Conservation (phyloP, 2,329 filamentous ascomycete genomes). For the Conoideocrella luteorostrata region DNA sequence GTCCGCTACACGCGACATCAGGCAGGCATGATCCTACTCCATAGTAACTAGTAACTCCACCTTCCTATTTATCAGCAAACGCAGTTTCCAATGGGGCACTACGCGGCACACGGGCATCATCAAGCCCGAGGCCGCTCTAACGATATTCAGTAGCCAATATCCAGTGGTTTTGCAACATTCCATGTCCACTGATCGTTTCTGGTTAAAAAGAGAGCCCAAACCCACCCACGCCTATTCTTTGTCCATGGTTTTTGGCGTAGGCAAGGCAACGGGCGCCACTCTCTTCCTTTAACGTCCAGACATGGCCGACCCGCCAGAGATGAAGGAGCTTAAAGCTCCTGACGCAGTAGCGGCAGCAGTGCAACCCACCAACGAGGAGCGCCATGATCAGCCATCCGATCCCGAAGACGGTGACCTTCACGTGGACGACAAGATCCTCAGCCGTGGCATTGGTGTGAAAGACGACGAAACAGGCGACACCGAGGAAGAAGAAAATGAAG, state of each 20-base stretch:
- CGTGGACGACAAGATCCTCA: not conserved
- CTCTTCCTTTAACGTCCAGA: not conserved
- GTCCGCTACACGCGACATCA: too few relatives aligned
- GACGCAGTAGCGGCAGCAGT: constrained; percentile 22
- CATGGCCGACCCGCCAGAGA: constrained; percentile 22
- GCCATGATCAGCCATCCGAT: constrained; percentile 5
- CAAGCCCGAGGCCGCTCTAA: not conserved
- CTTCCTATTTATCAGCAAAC: too few relatives aligned
- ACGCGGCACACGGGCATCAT: too few relatives aligned
- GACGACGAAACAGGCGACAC: constrained; percentile 12
- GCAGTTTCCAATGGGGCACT: too few relatives aligned
- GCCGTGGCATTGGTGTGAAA: not conserved
- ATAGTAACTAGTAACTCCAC: too few relatives aligned
- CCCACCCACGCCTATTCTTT: not conserved
- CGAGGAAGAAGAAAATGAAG: constrained; percentile 5
- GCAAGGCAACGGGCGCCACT: too few relatives aligned
- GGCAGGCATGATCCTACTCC: too few relatives aligned
- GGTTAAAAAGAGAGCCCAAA: not conserved
- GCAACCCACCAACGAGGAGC: constrained; percentile 18
- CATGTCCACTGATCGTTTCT: not conserved
- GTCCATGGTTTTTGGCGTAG: not conserved
- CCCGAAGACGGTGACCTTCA: not conserved
- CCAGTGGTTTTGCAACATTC: not conserved
- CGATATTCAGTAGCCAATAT: not conserved
- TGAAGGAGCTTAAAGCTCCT: constrained; percentile 18